Evolutionary conservation across 139 green algal genomes (phyloP).

Genomic region (Micromonas commoda): DNA sequence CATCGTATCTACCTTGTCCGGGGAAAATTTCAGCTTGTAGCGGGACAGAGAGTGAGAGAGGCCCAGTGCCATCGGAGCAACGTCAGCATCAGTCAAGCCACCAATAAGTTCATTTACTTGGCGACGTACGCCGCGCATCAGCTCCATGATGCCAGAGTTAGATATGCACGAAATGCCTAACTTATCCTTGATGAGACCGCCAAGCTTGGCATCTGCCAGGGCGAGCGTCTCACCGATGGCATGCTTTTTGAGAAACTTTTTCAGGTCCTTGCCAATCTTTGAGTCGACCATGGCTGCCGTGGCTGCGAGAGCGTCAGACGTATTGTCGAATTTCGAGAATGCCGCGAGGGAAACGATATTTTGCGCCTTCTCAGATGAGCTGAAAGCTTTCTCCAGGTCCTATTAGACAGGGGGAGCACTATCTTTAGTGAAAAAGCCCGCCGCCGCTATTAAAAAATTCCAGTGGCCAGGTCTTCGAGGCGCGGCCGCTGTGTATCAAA

Average conservation of each 20-base stretch:
- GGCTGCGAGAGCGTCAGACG: conserved; percentile 86
- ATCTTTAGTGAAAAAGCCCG: neutral
- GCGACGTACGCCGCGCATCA: conserved; percentile 77
- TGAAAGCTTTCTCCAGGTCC: conserved; percentile 81
- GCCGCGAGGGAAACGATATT: conserved; percentile 87
- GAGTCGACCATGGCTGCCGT: conserved; percentile 85
- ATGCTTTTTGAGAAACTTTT: conserved; percentile 99
- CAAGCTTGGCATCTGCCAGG: conserved; percentile 93
- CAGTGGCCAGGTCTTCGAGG: too few relatives aligned
- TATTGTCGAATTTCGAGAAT: conserved; percentile 97
- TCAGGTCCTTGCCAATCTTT: conserved; percentile 94
- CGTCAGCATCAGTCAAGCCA: conserved; percentile 62
- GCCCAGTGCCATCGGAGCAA: conserved; percentile 89
- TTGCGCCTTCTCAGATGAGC: conserved; percentile 66
- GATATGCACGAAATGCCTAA: conserved; percentile 85
- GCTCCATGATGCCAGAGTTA: conserved; percentile 65
- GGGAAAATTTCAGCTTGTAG: conserved; percentile 99
- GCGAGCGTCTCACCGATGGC: conserved; percentile 76
- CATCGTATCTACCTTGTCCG: conserved; percentile 99
- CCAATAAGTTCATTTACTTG: conserved; percentile 83
- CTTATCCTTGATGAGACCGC: conserved; percentile 96
- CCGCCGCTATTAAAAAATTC: neutral
- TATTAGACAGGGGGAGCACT: conserved; percentile 32
- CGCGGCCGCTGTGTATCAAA: too few relatives aligned
- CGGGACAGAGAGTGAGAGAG: conserved; percentile 91